A percentile compares a stretch with the other conserved stretches of the same genome.
Evolutionary conservation across 139 green algal genomes (phyloP).

Genomic region (Coelastrella sp.): DNA sequence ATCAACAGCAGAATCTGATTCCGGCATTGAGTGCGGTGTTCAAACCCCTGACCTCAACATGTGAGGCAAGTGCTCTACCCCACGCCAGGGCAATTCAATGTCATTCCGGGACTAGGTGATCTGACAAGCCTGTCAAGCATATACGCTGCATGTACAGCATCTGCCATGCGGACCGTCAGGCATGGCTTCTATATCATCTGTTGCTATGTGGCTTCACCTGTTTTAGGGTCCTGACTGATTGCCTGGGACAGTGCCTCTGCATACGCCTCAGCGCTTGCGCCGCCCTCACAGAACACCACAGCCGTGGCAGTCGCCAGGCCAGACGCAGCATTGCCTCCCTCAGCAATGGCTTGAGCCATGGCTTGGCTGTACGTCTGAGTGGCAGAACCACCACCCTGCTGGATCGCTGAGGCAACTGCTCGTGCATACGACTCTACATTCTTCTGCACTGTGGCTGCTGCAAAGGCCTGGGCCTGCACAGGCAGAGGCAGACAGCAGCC

Average conservation of each 20-base stretch:
- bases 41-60: no score
- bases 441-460: not conserved
- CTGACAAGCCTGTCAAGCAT: no score
- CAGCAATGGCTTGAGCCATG: not conserved
- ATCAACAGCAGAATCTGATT: no score
- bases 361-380: conserved; percentile 14
- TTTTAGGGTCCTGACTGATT: conserved; percentile 18
- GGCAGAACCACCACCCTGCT: conserved; percentile 13
- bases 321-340: conserved; percentile 18
- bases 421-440: conserved; percentile 12
- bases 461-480: conserved; percentile 7
- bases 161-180: no score
- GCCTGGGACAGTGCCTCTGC: conserved; percentile 21
- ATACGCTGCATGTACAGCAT: no score
- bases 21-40: no score
- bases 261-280: conserved; percentile 35
- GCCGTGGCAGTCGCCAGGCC: conserved; percentile 37
- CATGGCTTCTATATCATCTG: not conserved
- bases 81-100: no score
- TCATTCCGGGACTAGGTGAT: no score
- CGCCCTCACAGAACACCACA: conserved; percentile 34
- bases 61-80: no score
- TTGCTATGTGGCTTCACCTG: not conserved
- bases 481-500: not conserved
- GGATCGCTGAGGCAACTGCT: conserved; percentile 26